Conservation (phyloP, 345 rosid genomes). For the Salix viminalis region DNA sequence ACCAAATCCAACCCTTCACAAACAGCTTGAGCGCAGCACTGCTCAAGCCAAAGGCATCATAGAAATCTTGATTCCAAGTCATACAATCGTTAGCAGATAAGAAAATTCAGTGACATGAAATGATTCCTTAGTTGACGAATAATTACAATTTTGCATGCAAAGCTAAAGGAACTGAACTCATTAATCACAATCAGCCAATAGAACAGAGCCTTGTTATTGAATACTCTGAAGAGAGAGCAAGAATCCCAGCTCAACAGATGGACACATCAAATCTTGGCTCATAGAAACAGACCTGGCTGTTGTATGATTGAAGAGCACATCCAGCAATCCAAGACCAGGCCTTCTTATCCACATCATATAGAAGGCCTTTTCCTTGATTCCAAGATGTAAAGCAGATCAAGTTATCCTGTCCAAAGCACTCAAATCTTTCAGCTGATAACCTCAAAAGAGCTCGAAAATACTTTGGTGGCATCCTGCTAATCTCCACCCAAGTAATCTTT, state of each 20-base stretch:
- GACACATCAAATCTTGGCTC: slow-evolving; percentile 97
- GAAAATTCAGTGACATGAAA: slow-evolving; percentile 5
- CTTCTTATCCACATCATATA: slow-evolving; percentile 87
- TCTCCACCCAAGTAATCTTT: slow-evolving; percentile 78
- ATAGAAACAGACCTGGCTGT: slow-evolving; percentile 89
- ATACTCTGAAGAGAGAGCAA: not conserved
- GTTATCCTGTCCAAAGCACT: slow-evolving; percentile 97
- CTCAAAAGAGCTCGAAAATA: slow-evolving; percentile 80
- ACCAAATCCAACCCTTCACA: slow-evolving; percentile 3
- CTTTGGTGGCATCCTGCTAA: slow-evolving; percentile 91
- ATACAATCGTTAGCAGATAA: not conserved
- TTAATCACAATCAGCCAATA: slow-evolving; percentile 3
- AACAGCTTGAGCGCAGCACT: slow-evolving; percentile 7
- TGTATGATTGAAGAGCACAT: slow-evolving; percentile 93
- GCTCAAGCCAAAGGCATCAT: slow-evolving; percentile 9
- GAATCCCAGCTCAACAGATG: slow-evolving; percentile 24
- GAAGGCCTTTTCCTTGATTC: slow-evolving; percentile 93
- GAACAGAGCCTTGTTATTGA: not conserved
- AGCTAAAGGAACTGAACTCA: slow-evolving; percentile 1
- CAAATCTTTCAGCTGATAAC: slow-evolving; percentile 92
- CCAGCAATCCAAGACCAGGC: slow-evolving; percentile 95
- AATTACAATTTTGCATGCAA: not conserved
- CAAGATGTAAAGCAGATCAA: slow-evolving; percentile 94
- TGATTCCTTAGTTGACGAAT: slow-evolving; percentile 2
- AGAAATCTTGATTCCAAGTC: not conserved